These are phyloP conservation scores for Fistulifera pelliculosa DNA, from an alignment of 108 stramenopile species.

Conservation along the genomic window DNA sequence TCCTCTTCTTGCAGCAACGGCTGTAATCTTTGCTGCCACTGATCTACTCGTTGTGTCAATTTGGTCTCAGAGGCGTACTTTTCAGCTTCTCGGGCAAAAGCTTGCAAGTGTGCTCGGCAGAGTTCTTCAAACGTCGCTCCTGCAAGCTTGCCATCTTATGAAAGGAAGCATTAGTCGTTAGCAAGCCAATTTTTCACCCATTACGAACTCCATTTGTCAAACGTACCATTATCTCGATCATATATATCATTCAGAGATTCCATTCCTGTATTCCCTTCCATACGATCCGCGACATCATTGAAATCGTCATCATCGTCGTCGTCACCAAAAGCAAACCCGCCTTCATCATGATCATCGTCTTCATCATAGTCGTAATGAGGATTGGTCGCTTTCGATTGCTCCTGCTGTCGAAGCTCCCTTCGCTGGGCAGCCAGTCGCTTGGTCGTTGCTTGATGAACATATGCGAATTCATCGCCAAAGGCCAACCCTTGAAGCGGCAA, in stretches of 20 bases:
- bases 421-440: slow-evolving; percentile 48
- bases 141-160: slow-evolving; percentile 8
- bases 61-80: slow-evolving; percentile 85
- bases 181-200: too few species aligned
- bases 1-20: slow-evolving; percentile 87
- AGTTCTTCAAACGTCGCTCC: slow-evolving; percentile 82
- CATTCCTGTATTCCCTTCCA: slow-evolving; percentile 30
- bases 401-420: slow-evolving; percentile 23
- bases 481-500: slow-evolving; percentile 38
- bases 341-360: slow-evolving; percentile 22
- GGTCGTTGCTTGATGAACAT: slow-evolving; percentile 60
- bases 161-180: neutral
- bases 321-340: slow-evolving; percentile 19
- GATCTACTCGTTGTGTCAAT: slow-evolving; percentile 74
- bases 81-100: slow-evolving; percentile 85
- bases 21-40: slow-evolving; percentile 81
- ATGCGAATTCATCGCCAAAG: slow-evolving; percentile 79
- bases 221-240: neutral
- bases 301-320: slow-evolving; percentile 37
- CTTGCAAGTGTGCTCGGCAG: slow-evolving; percentile 80
- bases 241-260: slow-evolving; percentile 27
- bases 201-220: too few species aligned
- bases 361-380: slow-evolving; percentile 16
- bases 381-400: slow-evolving; percentile 9
- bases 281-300: slow-evolving; percentile 34